Evolutionary conservation across 2,329 filamentous ascomycete species (phyloP), one percentile per base, ranked within the genome.

Genomic region (Sporothrix humicola): DNA sequence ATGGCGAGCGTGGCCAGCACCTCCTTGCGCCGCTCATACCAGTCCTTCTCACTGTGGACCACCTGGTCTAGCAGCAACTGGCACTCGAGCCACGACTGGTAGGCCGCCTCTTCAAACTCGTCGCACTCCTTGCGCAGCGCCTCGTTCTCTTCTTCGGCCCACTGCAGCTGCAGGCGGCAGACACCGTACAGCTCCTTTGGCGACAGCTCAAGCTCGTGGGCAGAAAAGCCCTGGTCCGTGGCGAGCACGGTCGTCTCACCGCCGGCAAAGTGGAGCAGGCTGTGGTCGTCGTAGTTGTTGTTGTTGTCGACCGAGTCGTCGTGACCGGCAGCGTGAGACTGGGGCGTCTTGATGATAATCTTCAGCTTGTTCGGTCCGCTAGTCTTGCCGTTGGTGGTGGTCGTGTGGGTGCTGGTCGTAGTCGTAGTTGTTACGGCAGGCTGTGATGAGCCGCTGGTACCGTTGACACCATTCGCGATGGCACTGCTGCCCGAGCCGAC

Each of bases 21-120:
- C 4, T 85, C 85, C 77, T 86, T 82, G 56, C 89, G 86, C 71
- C 89, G 84, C 73, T 86, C 84, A 77, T 90, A 88, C 83, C 91
- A 90, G 80, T 91, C 89, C 48, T 88, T 85, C 80, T 95, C 93
- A 78, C 84, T 86, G 78, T 87, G 82, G 77, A 93, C 86, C 46
- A 92, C 87, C 79, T 94, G 93, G 73, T 93, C 89, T n/a, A 96
- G 82, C 20, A 95, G 81, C 44, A 93, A 86, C 81, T 96, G 93
- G 81, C 95, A 95, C 81, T 93, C 90, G 15, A 89, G 83, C 93
- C 93, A 96, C 79, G 94, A 92, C 75, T 89, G 86, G 80, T 89
- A 89, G 81, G 92, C 90, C 13, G 86, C 78, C 50, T 88, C 87
- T 80, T 95, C 92, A 81, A 92, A 87, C 59, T 84, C 83, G 76